Evolutionary conservation across 192 early-diverging fungal species (phyloP).

Genomic region (Linnemannia elongata): DNA sequence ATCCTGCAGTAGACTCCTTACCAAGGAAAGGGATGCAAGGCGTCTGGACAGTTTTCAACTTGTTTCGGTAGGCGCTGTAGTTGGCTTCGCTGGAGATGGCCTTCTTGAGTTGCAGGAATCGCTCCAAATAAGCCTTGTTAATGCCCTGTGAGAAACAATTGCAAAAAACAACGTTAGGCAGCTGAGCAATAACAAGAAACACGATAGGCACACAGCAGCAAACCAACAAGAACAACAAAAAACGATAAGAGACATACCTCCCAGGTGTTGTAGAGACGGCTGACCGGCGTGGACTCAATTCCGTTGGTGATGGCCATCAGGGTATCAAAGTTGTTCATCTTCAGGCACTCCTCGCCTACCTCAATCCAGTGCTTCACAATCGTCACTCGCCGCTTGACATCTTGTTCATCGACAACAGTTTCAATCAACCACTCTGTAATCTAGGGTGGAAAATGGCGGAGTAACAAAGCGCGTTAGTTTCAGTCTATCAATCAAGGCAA

Average conservation of each 20-base stretch:
- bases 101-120: slow-evolving; percentile 33
- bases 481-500: slow-evolving; percentile 26
- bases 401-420: slow-evolving; percentile 78
- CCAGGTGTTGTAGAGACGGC: slow-evolving; percentile 50
- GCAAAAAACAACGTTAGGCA: background rate
- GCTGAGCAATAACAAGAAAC: background rate
- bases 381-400: slow-evolving; percentile 75
- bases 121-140: slow-evolving; percentile 37
- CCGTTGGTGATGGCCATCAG: slow-evolving; percentile 43
- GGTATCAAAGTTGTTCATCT: slow-evolving; percentile 52
- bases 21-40: slow-evolving; percentile 54
- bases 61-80: slow-evolving; percentile 36
- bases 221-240: background rate
- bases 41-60: slow-evolving; percentile 42
- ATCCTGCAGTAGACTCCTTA: background rate
- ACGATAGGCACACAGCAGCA: background rate
- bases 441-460: background rate
- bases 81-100: slow-evolving; percentile 41
- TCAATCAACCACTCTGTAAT: slow-evolving; percentile 70
- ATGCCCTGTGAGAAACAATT: slow-evolving; percentile 16
- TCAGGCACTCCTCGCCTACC: slow-evolving; percentile 66
- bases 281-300: slow-evolving; percentile 46
- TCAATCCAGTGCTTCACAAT: slow-evolving; percentile 86
- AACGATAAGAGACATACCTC: slow-evolving; percentile 28
- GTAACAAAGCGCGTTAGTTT: slow-evolving; percentile 2